phyloP scores from a whole-genome alignment of 441 rosid species.

The Jatropha multifida region DNA sequence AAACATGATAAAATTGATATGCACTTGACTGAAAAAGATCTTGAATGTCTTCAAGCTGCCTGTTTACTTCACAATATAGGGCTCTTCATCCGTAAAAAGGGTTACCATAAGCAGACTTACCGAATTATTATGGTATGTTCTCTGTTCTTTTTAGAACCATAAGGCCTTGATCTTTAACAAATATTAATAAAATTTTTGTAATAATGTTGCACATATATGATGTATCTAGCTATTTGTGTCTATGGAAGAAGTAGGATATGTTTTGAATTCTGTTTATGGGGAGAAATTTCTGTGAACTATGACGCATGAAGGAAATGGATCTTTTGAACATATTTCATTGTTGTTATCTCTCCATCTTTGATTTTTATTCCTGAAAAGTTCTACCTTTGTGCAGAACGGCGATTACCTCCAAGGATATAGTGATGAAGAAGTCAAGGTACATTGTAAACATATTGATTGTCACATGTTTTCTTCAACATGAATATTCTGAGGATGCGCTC shows the following conservation, averaged over 20 bases:
- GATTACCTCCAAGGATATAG: conserved; percentile 58
- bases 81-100: conserved; percentile 49
- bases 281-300: background rate
- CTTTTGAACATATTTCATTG: conserved; percentile 16
- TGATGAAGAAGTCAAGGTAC: conserved; percentile 68
- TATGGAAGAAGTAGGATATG: background rate
- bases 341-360: conserved; percentile 9
- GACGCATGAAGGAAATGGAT: background rate
- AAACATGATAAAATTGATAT: conserved; percentile 23
- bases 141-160: conserved; percentile 2
- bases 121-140: conserved; percentile 51
- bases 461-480: background rate
- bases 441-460: conserved; percentile 1
- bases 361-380: conserved; percentile 14
- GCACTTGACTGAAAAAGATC: conserved; percentile 47
- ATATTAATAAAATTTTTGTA: background rate
- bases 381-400: conserved; percentile 42
- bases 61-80: conserved; percentile 73
- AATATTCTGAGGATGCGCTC: conserved; percentile 3
- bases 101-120: conserved; percentile 71
- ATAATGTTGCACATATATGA: background rate
- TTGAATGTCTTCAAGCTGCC: conserved; percentile 73
- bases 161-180: background rate
- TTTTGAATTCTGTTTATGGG: background rate
- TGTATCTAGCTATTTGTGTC: background rate